Base-by-base conservation (phyloP, 2,329 filamentous ascomycete genomes). In the Aspergillus proliferans region DNA sequence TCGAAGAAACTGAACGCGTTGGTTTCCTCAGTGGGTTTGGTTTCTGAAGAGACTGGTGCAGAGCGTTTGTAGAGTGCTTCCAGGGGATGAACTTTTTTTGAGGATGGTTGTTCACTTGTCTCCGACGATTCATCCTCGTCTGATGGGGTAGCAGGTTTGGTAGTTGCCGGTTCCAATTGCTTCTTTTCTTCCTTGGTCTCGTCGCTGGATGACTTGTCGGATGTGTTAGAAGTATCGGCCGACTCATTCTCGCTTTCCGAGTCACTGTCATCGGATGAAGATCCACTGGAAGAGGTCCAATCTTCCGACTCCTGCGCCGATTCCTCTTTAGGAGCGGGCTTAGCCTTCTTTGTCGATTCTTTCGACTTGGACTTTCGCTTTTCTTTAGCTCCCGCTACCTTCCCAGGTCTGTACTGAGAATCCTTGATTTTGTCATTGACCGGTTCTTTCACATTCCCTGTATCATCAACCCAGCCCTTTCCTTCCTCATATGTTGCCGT, bases 31-130 rank as follows among this genome's bases (percentile, higher is more conserved):
- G 33, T 65, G 52, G 44, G 48, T 62, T 76, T 55, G 53, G 65
- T 68, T 3, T 68, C 56, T n/a, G 61, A 59, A 18, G 60, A 50
- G 4, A 54, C 67, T 28, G 73, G 67, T 33, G 81, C 78, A 0
- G 81, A 70, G 4, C 82, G 82, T 71, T 96, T 97, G 77, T 94
- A 98, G 2, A 97, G 79, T 0, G 89, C 89, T 73, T 97, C 91
- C 1, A 97, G 78, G 0, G 93, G 92, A 58, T 97, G 92, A 0
- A 95, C 74, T 53, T 79, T 74, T 45, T 67, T 84, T 67, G 58
- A 71, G 75, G 51, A 69, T 73, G 30, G 15, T 26, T 55, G 46
- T 33, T 54, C 22, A 14, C 50, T 47, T 15, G 39, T 21, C 40
- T 50, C 42, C 6, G 53, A 47, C 10, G 54, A 49, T 36, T 57